Percentiles rank a stretch among this genome's conserved stretches.
Evolutionary conservation across 768 basidiomycete species (phyloP).

Genomic region (Termitomyces titanicus): DNA sequence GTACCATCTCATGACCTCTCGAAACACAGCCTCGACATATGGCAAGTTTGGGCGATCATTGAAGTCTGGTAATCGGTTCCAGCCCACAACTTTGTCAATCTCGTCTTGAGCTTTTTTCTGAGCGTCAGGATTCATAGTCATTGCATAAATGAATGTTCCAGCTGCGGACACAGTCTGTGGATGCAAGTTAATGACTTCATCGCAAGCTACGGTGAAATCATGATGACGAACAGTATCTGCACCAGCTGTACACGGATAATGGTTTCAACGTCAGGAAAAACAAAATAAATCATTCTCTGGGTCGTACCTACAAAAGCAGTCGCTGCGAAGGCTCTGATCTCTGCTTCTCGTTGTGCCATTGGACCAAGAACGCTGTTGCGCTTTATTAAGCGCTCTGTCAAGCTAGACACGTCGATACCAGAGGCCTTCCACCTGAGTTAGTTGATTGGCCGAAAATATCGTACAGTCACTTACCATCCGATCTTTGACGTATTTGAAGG

Average conservation of each 20-base stretch:
- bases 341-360: slow-evolving; percentile 1
- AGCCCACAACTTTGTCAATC: slow-evolving; percentile 33
- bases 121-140: slow-evolving; percentile 16
- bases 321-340: slow-evolving; percentile 10
- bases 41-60: slow-evolving; percentile 32
- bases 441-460: too few relatives aligned
- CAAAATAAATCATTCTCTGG: background rate
- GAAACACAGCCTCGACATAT: slow-evolving; percentile 33
- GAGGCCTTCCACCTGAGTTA: background rate
- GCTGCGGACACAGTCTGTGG: slow-evolving; percentile 6
- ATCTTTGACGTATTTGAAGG: slow-evolving; percentile 11
- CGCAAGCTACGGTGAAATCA: background rate
- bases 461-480: slow-evolving; percentile 2
- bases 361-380: background rate
- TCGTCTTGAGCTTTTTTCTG: slow-evolving; percentile 30
- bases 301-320: slow-evolving; percentile 11
- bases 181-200: background rate
- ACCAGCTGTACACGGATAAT: background rate
- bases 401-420: background rate
- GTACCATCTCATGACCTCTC: slow-evolving; percentile 36
- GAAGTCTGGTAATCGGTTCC: slow-evolving; percentile 34
- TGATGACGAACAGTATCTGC: slow-evolving; percentile 15
- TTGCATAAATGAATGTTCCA: slow-evolving; percentile 17
- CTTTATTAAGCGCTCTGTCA: slow-evolving; percentile 6
- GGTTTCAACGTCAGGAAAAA: background rate